phyloP scores from a whole-genome alignment of 2,329 filamentous ascomycete species.

The Stagonosporopsis cucurbitacearum region DNA sequence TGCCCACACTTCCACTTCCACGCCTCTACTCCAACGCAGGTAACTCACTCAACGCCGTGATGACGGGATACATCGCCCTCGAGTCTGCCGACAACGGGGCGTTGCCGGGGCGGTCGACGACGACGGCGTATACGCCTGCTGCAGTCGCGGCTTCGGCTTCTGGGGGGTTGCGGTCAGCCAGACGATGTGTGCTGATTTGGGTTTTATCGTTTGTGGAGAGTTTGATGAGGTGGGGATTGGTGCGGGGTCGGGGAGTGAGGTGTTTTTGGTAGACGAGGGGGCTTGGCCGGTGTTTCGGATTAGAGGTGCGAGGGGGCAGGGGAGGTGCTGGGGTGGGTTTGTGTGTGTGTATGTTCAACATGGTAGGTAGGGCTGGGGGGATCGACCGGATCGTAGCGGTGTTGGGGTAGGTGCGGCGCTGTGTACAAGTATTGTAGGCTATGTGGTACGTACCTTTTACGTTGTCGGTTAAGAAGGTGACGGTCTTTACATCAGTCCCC shows the following conservation, averaged over 20 bases:
- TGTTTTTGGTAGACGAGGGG: constrained; percentile 3
- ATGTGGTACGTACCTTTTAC: constrained; percentile 61
- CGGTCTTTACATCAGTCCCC: constrained; percentile 48
- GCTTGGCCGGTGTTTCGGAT: constrained; percentile 21
- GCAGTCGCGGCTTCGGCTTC: constrained; percentile 54
- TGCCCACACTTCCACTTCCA: background rate
- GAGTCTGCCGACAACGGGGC: constrained; percentile 56
- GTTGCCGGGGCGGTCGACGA: constrained; percentile 72
- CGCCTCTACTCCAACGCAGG: constrained; percentile 13
- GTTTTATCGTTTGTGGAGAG: constrained; percentile 3
- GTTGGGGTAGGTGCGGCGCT: constrained; percentile 17
- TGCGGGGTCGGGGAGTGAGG: constrained; percentile 20
- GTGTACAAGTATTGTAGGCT: too few species aligned
- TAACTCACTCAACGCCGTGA: constrained; percentile 49
- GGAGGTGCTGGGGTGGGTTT: constrained; percentile 3
- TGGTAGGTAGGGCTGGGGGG: constrained; percentile 1
- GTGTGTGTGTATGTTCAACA: background rate
- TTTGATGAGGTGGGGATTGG: constrained; percentile 7
- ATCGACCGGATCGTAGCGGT: constrained; percentile 18
- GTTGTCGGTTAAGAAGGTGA: constrained; percentile 85
- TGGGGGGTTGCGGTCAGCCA: constrained; percentile 33
- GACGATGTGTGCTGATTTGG: background rate
- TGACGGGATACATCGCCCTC: constrained; percentile 31
- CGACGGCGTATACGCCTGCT: constrained; percentile 52
- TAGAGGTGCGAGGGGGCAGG: background rate